Percentiles rank a stretch among this genome's conserved stretches.
Conservation (phyloP, 73 alveolate species). For the Effrenium voratum region DNA sequence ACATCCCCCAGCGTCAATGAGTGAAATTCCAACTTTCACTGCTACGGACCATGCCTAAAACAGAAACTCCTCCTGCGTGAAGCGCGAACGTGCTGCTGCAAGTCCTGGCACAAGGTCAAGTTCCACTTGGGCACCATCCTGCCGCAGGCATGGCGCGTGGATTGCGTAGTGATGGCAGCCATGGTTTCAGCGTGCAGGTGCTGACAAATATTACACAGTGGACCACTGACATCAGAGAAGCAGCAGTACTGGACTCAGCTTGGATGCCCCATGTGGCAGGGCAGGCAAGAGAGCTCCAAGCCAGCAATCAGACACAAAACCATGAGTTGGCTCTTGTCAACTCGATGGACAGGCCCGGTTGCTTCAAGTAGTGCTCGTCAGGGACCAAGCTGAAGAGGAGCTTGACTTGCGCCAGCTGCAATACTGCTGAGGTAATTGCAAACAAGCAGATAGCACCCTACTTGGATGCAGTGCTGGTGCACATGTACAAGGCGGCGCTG, state of each 20-base stretch:
- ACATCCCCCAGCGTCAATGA: no score
- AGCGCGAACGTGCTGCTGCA: no score
- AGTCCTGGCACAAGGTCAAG: slow-evolving; percentile 10
- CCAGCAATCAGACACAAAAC: background rate
- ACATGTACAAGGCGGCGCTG: slow-evolving; percentile 92
- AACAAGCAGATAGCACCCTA: slow-evolving; percentile 84
- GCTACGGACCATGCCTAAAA: no score
- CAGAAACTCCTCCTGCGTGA: no score
- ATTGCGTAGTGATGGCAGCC: background rate
- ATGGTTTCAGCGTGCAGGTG: slow-evolving; percentile 34
- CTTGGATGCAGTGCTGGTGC: slow-evolving; percentile 77
- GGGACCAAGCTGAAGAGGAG: no score
- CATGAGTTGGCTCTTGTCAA: background rate
- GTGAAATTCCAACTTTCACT: no score
- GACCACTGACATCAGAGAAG: slow-evolving; percentile 90
- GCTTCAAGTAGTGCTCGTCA: slow-evolving; percentile 58
- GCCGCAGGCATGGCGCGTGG: slow-evolving; percentile 41
- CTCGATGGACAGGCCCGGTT: slow-evolving; percentile 31
- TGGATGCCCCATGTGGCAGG: background rate
- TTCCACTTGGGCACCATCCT: slow-evolving; percentile 52
- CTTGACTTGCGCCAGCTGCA: no score
- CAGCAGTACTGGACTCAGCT: slow-evolving; percentile 30
- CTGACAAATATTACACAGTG: slow-evolving; percentile 80
- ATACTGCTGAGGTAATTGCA: slow-evolving; percentile 85
- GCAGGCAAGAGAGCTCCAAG: background rate